Evolutionary conservation across 805 yeast genomes (phyloP).

Genomic region (Henningerozyma blattae): DNA sequence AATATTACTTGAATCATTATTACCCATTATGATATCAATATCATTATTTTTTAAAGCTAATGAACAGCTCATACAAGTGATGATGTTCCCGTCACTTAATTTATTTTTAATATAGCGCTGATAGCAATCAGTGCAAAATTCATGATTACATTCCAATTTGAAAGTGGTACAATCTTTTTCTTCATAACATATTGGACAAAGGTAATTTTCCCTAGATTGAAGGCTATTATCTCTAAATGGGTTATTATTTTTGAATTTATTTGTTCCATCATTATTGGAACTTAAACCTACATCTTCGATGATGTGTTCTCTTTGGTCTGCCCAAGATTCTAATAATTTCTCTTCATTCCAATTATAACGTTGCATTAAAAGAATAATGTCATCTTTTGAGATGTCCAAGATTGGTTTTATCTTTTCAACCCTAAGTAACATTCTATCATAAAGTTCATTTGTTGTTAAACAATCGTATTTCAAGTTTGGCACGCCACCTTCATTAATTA

Average conservation of each 20-base stretch:
- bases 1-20: constrained; percentile 16
- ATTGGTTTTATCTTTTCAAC: constrained; percentile 20
- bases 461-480: constrained; percentile 20
- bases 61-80: constrained; percentile 55
- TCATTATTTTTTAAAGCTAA: constrained; percentile 28
- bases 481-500: constrained; percentile 11
- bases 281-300: constrained; percentile 25
- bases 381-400: constrained; percentile 17
- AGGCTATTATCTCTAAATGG: background rate
- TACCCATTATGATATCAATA: constrained; percentile 31
- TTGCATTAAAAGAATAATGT: constrained; percentile 33
- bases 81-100: constrained; percentile 30
- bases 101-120: constrained; percentile 41
- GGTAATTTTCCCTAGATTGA: constrained; percentile 19
- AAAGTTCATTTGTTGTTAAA: constrained; percentile 24
- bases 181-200: constrained; percentile 69
- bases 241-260: no score
- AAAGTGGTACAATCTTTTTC: constrained; percentile 32
- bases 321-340: constrained; percentile 40
- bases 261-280: no score
- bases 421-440: constrained; percentile 18
- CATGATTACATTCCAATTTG: constrained; percentile 56
- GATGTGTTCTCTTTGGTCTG: constrained; percentile 31
- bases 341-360: constrained; percentile 50
- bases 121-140: constrained; percentile 61